Base-by-base conservation (phyloP, 1,284 basidiomycete genomes). In the Malassezia restricta region DNA sequence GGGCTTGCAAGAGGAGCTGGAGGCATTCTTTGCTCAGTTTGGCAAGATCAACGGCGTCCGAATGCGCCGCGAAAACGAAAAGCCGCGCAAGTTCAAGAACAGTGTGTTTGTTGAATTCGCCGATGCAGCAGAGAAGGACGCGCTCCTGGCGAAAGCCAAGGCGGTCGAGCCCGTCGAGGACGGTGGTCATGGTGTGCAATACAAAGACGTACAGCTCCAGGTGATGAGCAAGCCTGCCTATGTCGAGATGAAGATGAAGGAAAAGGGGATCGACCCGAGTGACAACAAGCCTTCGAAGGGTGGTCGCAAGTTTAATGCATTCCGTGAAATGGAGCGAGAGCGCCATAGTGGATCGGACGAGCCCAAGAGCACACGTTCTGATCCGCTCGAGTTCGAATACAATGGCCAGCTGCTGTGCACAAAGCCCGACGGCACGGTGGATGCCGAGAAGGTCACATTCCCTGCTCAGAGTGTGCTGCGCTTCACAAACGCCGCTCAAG, bases 181-280 rank as follows among this genome's bases (percentile, higher is more conserved):
- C 35, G 64, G 64, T 15, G 64, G 64, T n/a, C 62, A 61, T 49
- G 59, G 53, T 31, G 39, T 66, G 55, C 31, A 30, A 27, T 70
- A 60, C 52, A 43, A 42, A 1, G 56, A 60, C 38, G 74, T 70
- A 20, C 59, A 66, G 35, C 79, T 96, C 39, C 68, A 85, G 41
- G 81, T 80, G 66, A 94, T 95, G 90, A 58, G 52, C 64, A 72
- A 72, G 73, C 83, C 85, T 59, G 87, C 79, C 6, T 98, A 96
- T 75, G 88, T 89, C 68, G 82, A 87, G 62, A 92, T 91, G 88
- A 98, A 96, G 77, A 87, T 91, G 76, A 85, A 87, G 76, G 91
- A 95, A 77, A 94, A 95, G 76, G 89, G 89, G 38, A 76, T 79
- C 51, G 74, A 76, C 57, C 71, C 83, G 77, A 48, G 29, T 47